These are phyloP conservation scores for Leccinum boreale DNA, from an alignment of 768 basidiomycete species.

Conservation along the genomic window DNA sequence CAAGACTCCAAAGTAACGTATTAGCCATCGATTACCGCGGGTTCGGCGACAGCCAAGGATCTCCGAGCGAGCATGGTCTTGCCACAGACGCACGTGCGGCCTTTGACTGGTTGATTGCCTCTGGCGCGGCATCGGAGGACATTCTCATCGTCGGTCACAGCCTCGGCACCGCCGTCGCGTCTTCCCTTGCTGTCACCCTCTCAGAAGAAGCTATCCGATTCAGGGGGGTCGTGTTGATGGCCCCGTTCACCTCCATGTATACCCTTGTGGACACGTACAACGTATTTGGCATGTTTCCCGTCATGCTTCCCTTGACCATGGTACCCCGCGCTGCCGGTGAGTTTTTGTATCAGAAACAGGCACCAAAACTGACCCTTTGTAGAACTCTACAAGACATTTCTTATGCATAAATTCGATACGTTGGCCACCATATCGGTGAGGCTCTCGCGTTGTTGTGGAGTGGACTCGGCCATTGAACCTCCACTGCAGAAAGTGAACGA, in stretches of 20 bases:
- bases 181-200: slow-evolving; percentile 46
- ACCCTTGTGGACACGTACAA: slow-evolving; percentile 65
- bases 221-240: slow-evolving; percentile 49
- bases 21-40: slow-evolving; percentile 90
- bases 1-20: slow-evolving; percentile 69
- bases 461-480: neutral
- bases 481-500: slow-evolving; percentile 55
- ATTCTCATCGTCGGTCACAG: slow-evolving; percentile 84
- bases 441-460: neutral
- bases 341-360: slow-evolving; percentile 24
- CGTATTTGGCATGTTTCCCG: slow-evolving; percentile 62
- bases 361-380: neutral
- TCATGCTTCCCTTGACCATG: slow-evolving; percentile 64
- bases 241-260: slow-evolving; percentile 57
- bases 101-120: slow-evolving; percentile 70
- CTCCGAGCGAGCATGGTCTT: slow-evolving; percentile 74
- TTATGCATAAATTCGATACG: slow-evolving; percentile 62
- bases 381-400: slow-evolving; percentile 55
- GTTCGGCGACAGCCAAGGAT: slow-evolving; percentile 81
- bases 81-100: slow-evolving; percentile 70
- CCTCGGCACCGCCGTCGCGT: slow-evolving; percentile 79
- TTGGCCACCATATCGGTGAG: slow-evolving; percentile 57
- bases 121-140: slow-evolving; percentile 54
- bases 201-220: slow-evolving; percentile 41
- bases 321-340: slow-evolving; percentile 62